Percentiles rank a stretch among this genome's conserved stretches.
Evolutionary conservation across 73 alveolate genomes (phyloP).

Genomic region (Tetrahymena borealis): DNA sequence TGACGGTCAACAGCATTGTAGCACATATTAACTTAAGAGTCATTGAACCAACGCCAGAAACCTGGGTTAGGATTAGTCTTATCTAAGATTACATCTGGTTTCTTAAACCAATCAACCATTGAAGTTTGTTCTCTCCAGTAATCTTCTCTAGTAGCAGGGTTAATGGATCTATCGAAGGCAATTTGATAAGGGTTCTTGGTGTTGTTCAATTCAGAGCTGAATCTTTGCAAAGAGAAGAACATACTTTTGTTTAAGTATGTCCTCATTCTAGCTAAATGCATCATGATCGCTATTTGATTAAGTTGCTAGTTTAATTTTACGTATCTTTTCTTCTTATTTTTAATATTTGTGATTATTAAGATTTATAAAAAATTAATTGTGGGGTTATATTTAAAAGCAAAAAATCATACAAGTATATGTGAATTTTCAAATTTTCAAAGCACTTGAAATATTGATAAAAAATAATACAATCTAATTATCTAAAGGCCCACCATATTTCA

Average conservation of each 20-base stretch:
- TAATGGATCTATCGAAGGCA: slow-evolving; percentile 1
- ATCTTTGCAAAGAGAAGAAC: not conserved
- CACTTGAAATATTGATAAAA: too few species aligned
- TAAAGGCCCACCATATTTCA: too few species aligned
- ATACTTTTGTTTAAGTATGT: not conserved
- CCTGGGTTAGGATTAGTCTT: slow-evolving; percentile 4
- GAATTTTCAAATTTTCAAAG: not conserved
- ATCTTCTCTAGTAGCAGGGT: slow-evolving; percentile 7
- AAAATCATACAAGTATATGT: not conserved
- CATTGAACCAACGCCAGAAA: slow-evolving; percentile 35
- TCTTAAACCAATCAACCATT: slow-evolving; percentile 22
- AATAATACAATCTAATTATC: too few species aligned
- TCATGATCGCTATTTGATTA: too few species aligned
- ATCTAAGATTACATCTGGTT: not conserved
- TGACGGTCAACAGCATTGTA: slow-evolving; percentile 96
- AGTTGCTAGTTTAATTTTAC: not conserved
- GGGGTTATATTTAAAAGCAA: not conserved
- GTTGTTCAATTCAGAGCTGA: not conserved
- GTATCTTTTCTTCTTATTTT: not conserved
- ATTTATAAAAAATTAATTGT: not conserved
- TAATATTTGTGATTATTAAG: not conserved
- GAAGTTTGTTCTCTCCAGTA: slow-evolving; percentile 25
- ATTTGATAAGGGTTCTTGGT: not conserved
- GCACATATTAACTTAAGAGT: slow-evolving; percentile 90
- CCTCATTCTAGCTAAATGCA: too few species aligned